phyloP scores from a whole-genome alignment of 2,329 filamentous ascomycete genomes.

The Aspergillus fischeri region DNA sequence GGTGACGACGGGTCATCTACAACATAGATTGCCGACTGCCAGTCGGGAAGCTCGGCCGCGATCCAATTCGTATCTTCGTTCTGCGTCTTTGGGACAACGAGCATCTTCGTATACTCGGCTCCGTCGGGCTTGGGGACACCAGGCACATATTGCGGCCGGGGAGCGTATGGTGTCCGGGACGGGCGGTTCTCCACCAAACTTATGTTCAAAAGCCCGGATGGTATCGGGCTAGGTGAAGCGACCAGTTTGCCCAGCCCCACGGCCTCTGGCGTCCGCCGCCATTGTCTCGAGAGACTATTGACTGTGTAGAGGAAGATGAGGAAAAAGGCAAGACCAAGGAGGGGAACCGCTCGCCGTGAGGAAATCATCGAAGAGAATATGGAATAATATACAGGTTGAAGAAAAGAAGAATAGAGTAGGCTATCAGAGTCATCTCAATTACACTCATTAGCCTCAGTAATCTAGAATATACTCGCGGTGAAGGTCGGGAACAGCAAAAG shows the following conservation, averaged over 20 bases:
- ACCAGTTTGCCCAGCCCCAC: slow-evolving; percentile 36
- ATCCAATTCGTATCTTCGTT: slow-evolving; percentile 54
- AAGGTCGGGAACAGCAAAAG: not conserved
- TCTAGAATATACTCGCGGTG: not conserved
- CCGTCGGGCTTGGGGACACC: slow-evolving; percentile 42
- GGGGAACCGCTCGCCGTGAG: slow-evolving; percentile 28
- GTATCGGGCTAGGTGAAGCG: slow-evolving; percentile 8
- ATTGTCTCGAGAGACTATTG: slow-evolving; percentile 29
- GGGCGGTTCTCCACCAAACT: slow-evolving; percentile 8
- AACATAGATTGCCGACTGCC: slow-evolving; percentile 48
- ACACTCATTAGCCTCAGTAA: not conserved
- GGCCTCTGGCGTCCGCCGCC: slow-evolving; percentile 32
- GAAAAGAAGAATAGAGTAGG: slow-evolving; percentile 2
- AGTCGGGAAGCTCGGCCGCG: slow-evolving; percentile 47
- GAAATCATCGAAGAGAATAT: slow-evolving; percentile 27
- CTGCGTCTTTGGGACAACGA: slow-evolving; percentile 53
- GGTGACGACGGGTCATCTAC: slow-evolving; percentile 50
- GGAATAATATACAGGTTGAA: slow-evolving; percentile 7
- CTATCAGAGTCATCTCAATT: not conserved
- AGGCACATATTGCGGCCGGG: slow-evolving; percentile 29
- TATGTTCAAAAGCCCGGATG: slow-evolving; percentile 13
- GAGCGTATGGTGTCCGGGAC: slow-evolving; percentile 22
- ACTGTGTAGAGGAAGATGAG: slow-evolving; percentile 26
- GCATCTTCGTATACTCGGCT: slow-evolving; percentile 49
- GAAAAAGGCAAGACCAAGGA: slow-evolving; percentile 31